A percentile compares a stretch with the other conserved stretches of the same genome.
phyloP scores from a whole-genome alignment of 129 eudicot species.

The Pulicaria dysenterica region DNA sequence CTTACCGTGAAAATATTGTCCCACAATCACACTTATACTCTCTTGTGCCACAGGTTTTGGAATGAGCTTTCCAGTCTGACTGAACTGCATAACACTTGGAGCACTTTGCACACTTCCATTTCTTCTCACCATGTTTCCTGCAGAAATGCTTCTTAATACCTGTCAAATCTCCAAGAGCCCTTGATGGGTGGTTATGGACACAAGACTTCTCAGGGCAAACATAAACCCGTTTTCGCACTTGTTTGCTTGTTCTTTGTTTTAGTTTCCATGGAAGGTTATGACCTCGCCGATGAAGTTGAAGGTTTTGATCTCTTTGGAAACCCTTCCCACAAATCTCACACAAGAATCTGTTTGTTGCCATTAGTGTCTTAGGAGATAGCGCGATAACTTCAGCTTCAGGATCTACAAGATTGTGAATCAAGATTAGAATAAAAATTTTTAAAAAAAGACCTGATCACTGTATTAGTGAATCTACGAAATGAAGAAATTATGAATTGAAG shows the following conservation, averaged over 20 bases:
- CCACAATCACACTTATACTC: constrained; percentile 96
- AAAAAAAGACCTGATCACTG: background rate
- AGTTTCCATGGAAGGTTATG: constrained; percentile 98
- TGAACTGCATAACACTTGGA: constrained; percentile 89
- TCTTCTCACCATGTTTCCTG: constrained; percentile 92
- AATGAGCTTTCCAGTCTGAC: constrained; percentile 97
- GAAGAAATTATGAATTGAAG: background rate
- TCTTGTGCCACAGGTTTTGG: constrained; percentile 92
- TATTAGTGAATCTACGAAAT: no score
- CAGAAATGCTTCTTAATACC: constrained; percentile 95
- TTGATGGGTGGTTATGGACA: constrained; percentile 85
- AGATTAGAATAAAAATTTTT: background rate
- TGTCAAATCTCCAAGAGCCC: constrained; percentile 95
- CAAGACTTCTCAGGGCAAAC: constrained; percentile 94
- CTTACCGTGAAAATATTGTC: constrained; percentile 82
- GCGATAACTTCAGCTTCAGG: constrained; percentile 97
- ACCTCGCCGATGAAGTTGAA: constrained; percentile 91
- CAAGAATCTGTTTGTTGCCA: constrained; percentile 94
- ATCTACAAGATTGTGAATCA: constrained; percentile 43
- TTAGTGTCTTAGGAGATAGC: constrained; percentile 87
- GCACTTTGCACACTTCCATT: constrained; percentile 98
- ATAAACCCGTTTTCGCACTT: constrained; percentile 77
- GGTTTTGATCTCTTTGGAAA: constrained; percentile 92
- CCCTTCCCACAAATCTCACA: constrained; percentile 99
- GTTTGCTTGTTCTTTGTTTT: constrained; percentile 87